Base-by-base conservation (phyloP, 768 basidiomycete species). In the Collybiopsis confluens region DNA sequence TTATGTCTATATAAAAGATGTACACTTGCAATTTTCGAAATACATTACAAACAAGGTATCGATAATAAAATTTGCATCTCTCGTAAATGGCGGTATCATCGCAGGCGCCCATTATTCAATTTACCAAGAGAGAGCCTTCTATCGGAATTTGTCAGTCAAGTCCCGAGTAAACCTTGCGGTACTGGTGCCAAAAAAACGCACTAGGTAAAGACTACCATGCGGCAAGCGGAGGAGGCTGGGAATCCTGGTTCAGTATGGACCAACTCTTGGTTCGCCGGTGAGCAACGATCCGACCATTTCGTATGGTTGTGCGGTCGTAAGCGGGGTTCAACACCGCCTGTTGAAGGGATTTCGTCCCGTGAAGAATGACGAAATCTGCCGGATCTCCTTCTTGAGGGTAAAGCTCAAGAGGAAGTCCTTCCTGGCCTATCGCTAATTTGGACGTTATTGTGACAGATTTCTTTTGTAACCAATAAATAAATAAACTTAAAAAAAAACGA, bases 301-400 rank as follows among this genome's bases (percentile, higher is more conserved):
- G 75, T 55, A 83, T 75, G 6, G 80, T 81, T 9, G 77, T 81
- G 42, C 80, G 74, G 56, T 75, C 73, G 52, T 71, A 76, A 45
- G 62, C 56, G 4, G 83, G 82, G 59, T 74, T 72, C 30, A 83
- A 71, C 18, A 78, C 76, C 9, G 73, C 77, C 54, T 73, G 70
- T 57, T 74, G 76, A 48, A 80, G 62, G 21, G 68, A 64, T 28
- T 63, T 59, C 51, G 73, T 72, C 36, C 73, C 76, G 58, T 82
- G 82, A 50, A 86, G 67, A 51, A 86, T 68, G 24, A 85, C 77
- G 48, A 85, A 82, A 65, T 85, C 79, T 7, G 83, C 81, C 20
- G 65, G 68, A 58, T 76, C 74, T 20, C 74, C 77, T 40, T 64
- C 37, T 38, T 54, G 56, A n/a, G 75, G 71, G 40, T 68, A 61